Percentiles rank a stretch among this genome's conserved stretches.
Conservation (phyloP, 441 rosid genomes). For the Sinapis alba region DNA sequence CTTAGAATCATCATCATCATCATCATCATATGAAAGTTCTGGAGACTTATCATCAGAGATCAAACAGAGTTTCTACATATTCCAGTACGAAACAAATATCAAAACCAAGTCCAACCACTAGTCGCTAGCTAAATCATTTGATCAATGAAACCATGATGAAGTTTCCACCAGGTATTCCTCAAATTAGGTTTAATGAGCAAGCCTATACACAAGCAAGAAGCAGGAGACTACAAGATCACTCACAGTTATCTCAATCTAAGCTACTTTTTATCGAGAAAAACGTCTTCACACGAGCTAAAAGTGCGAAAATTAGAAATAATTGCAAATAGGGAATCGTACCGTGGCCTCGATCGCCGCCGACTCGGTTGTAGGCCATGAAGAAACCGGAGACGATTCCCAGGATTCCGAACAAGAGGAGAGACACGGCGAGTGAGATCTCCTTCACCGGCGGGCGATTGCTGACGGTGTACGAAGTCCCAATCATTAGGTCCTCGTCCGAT, state of each 20-base stretch:
- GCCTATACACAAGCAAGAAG: slow-evolving; percentile 9
- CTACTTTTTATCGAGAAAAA: neutral
- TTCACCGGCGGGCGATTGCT: slow-evolving; percentile 80
- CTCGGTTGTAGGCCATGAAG: slow-evolving; percentile 62
- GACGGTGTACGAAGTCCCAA: slow-evolving; percentile 63
- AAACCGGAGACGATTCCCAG: slow-evolving; percentile 60
- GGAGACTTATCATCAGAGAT: neutral
- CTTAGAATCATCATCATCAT: neutral
- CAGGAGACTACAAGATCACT: slow-evolving; percentile 3
- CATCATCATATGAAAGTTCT: neutral
- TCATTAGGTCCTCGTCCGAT: slow-evolving; percentile 85
- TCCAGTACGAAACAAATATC: slow-evolving; percentile 8
- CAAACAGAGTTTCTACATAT: neutral
- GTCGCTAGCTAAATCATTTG: neutral
- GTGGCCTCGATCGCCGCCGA: slow-evolving; percentile 86
- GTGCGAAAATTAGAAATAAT: neutral
- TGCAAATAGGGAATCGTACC: slow-evolving; percentile 39
- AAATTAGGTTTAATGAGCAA: slow-evolving; percentile 22
- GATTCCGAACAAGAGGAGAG: slow-evolving; percentile 82
- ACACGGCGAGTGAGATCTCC: slow-evolving; percentile 87
- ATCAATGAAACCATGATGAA: neutral
- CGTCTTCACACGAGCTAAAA: neutral
- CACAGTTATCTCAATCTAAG: neutral
- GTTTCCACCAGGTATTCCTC: neutral
- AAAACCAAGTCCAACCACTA: neutral